phyloP scores from a whole-genome alignment of 164 flowering plant species.

The Tetracentron sinense region DNA sequence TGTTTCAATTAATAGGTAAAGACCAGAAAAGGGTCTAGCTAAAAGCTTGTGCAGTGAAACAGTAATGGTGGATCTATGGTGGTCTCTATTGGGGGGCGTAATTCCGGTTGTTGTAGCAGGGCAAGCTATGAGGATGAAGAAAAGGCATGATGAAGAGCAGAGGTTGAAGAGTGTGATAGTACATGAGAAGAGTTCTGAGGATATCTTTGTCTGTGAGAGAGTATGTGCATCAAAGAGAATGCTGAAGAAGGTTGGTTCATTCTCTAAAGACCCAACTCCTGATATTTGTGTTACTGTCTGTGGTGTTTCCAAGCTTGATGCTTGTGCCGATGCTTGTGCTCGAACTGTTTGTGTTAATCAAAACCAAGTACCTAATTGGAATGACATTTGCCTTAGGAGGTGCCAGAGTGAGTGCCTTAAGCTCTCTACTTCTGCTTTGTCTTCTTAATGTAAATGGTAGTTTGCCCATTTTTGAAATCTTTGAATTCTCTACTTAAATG shows the following conservation, averaged over 20 bases:
- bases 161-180: constrained; percentile 49
- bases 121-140: constrained; percentile 49
- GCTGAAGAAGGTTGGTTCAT: constrained; percentile 60
- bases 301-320: constrained; percentile 64
- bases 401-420: constrained; percentile 58
- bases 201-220: constrained; percentile 67
- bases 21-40: too few species aligned
- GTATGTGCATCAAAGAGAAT: constrained; percentile 63
- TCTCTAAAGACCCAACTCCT: constrained; percentile 61
- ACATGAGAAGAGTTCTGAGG: constrained; percentile 58
- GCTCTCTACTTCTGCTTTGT: constrained; percentile 25
- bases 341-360: constrained; percentile 61
- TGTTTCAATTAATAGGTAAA: too few species aligned
- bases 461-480: too few species aligned
- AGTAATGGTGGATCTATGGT: constrained; percentile 60
- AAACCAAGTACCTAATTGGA: constrained; percentile 60
- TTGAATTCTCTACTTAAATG: too few species aligned
- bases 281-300: constrained; percentile 57
- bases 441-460: too few species aligned
- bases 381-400: constrained; percentile 46
- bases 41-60: too few species aligned
- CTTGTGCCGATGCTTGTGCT: constrained; percentile 69
- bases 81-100: constrained; percentile 43
- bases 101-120: constrained; percentile 47
- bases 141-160: constrained; percentile 45